Percentiles rank a stretch among this genome's conserved stretches.
phyloP scores from a whole-genome alignment of 305 asterid species.

The Fraxinus ornus region DNA sequence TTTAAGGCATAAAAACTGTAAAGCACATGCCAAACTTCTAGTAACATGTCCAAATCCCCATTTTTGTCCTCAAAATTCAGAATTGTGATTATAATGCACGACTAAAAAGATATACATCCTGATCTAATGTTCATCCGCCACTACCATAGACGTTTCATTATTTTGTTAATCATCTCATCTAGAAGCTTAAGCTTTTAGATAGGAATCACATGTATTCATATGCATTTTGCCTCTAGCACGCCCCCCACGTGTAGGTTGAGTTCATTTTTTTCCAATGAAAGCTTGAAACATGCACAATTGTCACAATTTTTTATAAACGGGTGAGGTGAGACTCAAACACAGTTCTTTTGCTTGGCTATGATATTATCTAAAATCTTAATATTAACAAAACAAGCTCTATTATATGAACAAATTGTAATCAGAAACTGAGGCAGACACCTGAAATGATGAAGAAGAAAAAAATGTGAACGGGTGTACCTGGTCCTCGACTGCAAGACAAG shows the following conservation, averaged over 20 bases:
- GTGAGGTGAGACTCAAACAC: neutral
- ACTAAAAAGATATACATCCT: neutral
- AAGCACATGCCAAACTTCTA: neutral
- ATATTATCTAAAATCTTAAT: neutral
- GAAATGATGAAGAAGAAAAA: conserved; percentile 8
- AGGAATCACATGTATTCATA: neutral
- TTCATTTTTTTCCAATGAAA: neutral
- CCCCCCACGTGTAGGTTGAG: neutral
- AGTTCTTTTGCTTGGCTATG: neutral
- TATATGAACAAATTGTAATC: neutral
- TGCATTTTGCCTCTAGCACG: neutral
- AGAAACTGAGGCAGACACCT: conserved; percentile 8
- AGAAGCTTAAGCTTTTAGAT: neutral
- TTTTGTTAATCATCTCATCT: neutral
- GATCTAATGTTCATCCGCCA: neutral
- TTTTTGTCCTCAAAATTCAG: neutral
- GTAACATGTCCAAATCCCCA: neutral
- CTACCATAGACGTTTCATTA: neutral
- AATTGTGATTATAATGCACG: neutral
- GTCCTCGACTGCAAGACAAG: conserved; percentile 51
- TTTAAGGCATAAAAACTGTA: neutral
- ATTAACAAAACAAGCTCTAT: conserved; percentile 10
- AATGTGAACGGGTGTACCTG: conserved; percentile 45
- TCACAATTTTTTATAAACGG: neutral
- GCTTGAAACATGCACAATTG: neutral